Evolutionary conservation across 129 eudicot species (phyloP).

Genomic region (Gnaphalium uliginosum): DNA sequence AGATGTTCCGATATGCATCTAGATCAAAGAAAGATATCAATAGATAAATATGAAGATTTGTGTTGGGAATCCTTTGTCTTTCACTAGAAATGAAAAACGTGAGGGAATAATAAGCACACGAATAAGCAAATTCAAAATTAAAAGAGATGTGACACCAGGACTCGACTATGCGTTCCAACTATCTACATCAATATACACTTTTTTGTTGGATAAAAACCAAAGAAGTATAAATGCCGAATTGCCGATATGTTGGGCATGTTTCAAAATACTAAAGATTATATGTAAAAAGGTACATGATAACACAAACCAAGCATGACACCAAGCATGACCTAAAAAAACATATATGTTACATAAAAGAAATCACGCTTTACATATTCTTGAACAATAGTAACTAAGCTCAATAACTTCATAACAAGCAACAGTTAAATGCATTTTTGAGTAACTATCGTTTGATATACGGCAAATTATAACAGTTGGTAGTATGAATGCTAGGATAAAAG

Average conservation of each 20-base stretch:
- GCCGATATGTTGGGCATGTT: neutral
- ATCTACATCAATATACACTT: constrained; percentile 3
- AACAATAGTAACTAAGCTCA: constrained; percentile 1
- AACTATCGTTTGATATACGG: constrained; percentile 13
- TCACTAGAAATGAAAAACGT: constrained; percentile 9
- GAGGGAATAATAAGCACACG: constrained; percentile 18
- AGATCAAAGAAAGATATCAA: too few relatives aligned
- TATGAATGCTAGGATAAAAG: neutral
- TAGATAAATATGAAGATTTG: neutral
- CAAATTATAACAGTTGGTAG: neutral
- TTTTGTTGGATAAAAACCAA: neutral
- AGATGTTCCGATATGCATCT: too few relatives aligned
- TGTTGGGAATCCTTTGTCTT: constrained; percentile 26
- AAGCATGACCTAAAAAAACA: neutral
- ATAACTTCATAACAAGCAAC: constrained; percentile 19
- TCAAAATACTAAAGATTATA: neutral
- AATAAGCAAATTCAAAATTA: constrained; percentile 5
- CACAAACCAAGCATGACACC: neutral
- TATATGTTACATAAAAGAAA: neutral
- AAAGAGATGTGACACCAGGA: neutral
- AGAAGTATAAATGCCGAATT: neutral
- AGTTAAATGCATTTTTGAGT: constrained; percentile 10
- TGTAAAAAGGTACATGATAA: neutral
- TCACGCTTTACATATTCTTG: too few relatives aligned
- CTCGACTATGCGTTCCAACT: constrained; percentile 23